A percentile compares a stretch with the other conserved stretches of the same genome.
Conservation (phyloP, 106 monocot genomes). For the Dendrobium catenatum region DNA sequence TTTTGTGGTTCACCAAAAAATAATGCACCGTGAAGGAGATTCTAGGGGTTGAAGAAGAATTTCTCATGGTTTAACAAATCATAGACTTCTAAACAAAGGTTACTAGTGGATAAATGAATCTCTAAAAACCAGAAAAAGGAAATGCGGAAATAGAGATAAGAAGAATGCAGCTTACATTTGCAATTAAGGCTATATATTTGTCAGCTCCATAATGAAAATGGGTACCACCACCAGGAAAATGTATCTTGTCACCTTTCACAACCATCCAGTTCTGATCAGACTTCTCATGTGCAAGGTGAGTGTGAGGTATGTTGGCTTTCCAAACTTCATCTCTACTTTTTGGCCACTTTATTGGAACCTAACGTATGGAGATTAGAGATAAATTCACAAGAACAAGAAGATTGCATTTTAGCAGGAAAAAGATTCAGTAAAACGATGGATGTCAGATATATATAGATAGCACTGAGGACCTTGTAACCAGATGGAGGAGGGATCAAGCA, state of each 20-base stretch:
- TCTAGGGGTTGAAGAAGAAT: background rate
- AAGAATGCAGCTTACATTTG: slow-evolving; percentile 26
- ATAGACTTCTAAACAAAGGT: background rate
- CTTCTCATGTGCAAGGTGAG: slow-evolving; percentile 60
- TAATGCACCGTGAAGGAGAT: background rate
- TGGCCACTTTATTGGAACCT: slow-evolving; percentile 78
- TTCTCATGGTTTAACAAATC: background rate
- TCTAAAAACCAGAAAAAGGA: background rate
- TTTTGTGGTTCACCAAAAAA: background rate
- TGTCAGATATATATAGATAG: background rate
- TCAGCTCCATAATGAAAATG: slow-evolving; percentile 75
- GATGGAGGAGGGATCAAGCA: slow-evolving; percentile 65
- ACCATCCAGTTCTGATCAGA: slow-evolving; percentile 83
- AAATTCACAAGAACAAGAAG: background rate
- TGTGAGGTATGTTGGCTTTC: slow-evolving; percentile 68
- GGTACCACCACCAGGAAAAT: slow-evolving; percentile 72
- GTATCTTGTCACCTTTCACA: slow-evolving; percentile 63
- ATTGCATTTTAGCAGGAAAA: background rate
- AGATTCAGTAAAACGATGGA: background rate
- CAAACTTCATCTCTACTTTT: slow-evolving; percentile 68
- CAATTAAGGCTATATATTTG: slow-evolving; percentile 50
- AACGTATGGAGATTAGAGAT: background rate
- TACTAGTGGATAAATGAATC: background rate
- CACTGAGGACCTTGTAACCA: slow-evolving; percentile 41
- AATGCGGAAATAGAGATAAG: background rate